phyloP scores from a whole-genome alignment of 2,329 filamentous ascomycete genomes.

The Teratosphaeria zuluensis region DNA sequence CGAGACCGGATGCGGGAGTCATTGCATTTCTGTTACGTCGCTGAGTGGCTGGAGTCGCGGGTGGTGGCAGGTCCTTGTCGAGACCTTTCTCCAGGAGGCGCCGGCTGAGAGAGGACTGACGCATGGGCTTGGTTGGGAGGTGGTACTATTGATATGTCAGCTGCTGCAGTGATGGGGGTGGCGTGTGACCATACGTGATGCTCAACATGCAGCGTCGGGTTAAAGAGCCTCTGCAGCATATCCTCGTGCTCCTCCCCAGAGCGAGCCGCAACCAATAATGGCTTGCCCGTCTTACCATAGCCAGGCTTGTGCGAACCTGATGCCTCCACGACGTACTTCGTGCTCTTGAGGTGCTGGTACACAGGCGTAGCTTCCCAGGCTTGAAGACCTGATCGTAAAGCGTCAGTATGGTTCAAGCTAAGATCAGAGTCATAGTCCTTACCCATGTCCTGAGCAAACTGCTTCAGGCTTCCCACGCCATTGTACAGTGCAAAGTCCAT shows the following conservation, averaged over 20 bases:
- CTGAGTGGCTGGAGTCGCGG: constrained; percentile 11
- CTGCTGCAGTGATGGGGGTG: not conserved
- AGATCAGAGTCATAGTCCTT: not conserved
- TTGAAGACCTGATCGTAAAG: constrained; percentile 7
- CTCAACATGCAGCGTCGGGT: constrained; percentile 17
- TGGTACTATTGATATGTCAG: constrained; percentile 3
- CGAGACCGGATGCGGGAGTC: constrained; percentile 10
- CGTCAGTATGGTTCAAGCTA: not conserved
- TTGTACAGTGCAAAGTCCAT: constrained; percentile 14
- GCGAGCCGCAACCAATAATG: constrained; percentile 12
- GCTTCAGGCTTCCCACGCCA: constrained; percentile 12
- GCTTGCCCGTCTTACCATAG: constrained; percentile 10
- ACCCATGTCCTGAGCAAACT: constrained; percentile 5
- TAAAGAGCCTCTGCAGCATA: constrained; percentile 18
- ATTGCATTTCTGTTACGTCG: constrained; percentile 5
- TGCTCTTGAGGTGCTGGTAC: constrained; percentile 10
- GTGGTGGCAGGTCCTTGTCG: constrained; percentile 12
- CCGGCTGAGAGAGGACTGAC: not conserved
- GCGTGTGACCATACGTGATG: constrained; percentile 9
- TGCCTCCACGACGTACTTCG: constrained; percentile 13
- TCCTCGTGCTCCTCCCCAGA: constrained; percentile 10
- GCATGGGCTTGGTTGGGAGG: not conserved
- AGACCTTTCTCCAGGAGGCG: constrained; percentile 6
- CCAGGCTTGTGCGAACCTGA: constrained; percentile 10
- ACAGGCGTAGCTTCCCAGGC: constrained; percentile 6